Percentiles rank a stretch among this genome's conserved stretches.
phyloP scores from a whole-genome alignment of 2,329 filamentous ascomycete species.

The Microcyclosporella mali region DNA sequence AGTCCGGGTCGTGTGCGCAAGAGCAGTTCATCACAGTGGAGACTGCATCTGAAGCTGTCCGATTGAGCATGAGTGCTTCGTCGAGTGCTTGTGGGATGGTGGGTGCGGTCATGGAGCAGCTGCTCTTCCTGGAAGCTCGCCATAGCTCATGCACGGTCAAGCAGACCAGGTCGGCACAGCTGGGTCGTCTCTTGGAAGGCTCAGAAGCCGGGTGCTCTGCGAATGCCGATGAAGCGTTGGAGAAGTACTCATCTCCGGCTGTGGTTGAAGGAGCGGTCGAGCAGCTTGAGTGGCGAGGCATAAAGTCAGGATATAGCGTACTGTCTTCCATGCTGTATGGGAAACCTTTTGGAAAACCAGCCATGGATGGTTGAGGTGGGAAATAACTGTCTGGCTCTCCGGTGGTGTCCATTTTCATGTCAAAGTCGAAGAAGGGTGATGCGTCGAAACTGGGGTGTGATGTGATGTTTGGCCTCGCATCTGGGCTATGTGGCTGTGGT shows the following conservation, averaged over 20 bases:
- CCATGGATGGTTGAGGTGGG: too few relatives aligned
- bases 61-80: not conserved
- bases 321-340: too few relatives aligned
- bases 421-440: not conserved
- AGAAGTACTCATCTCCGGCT: too few relatives aligned
- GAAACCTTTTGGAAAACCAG: too few relatives aligned
- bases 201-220: too few relatives aligned
- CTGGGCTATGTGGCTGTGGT: not conserved
- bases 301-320: too few relatives aligned
- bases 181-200: not conserved
- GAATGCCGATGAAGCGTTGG: too few relatives aligned
- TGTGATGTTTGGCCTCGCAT: not conserved
- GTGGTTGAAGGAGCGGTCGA: too few relatives aligned
- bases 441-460: not conserved
- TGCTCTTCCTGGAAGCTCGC: not conserved
- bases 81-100: not conserved
- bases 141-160: not conserved
- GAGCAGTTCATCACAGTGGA: not conserved
- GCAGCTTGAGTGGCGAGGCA: too few relatives aligned
- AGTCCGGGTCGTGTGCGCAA: not conserved
- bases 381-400: not conserved
- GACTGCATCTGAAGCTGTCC: not conserved
- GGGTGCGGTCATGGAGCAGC: not conserved
- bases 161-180: not conserved
- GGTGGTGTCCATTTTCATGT: not conserved